A percentile compares a stretch with the other conserved stretches of the same genome.
Conservation (phyloP, 352 stramenopile species). For the Blastocystis sp. region DNA sequence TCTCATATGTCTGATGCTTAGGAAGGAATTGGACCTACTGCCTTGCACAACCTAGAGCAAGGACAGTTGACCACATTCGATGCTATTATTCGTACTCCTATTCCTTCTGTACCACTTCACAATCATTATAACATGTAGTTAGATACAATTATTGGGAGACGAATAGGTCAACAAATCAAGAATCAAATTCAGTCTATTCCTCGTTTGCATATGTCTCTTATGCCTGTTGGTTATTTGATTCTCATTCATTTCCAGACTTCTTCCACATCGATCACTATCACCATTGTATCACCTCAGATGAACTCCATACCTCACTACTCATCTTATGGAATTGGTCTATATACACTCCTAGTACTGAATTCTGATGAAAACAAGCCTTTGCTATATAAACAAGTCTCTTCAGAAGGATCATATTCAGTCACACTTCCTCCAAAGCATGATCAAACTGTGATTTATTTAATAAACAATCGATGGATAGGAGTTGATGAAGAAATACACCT, state of each 20-base stretch:
- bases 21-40: constrained; percentile 17
- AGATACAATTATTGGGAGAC: constrained; percentile 14
- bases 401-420: not conserved
- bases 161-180: constrained; percentile 1
- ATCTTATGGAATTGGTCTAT: constrained; percentile 2
- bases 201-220: not conserved
- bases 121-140: not conserved
- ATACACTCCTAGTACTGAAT: not conserved
- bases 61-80: not conserved
- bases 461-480: constrained; percentile 44
- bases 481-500: not conserved
- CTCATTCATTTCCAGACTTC: too few species aligned
- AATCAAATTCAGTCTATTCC: not conserved
- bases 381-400: not conserved
- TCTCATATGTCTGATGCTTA: not conserved
- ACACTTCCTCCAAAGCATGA: too few species aligned
- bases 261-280: too few species aligned
- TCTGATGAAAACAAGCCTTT: not conserved
- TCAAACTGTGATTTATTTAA: not conserved
- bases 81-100: not conserved
- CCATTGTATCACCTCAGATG: too few species aligned
- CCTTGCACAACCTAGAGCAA: not conserved
- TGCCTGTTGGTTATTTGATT: not conserved
- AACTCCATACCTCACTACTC: too few species aligned
- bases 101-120: not conserved